phyloP scores from a whole-genome alignment of 352 stramenopile genomes.

The Peronospora destructor region DNA sequence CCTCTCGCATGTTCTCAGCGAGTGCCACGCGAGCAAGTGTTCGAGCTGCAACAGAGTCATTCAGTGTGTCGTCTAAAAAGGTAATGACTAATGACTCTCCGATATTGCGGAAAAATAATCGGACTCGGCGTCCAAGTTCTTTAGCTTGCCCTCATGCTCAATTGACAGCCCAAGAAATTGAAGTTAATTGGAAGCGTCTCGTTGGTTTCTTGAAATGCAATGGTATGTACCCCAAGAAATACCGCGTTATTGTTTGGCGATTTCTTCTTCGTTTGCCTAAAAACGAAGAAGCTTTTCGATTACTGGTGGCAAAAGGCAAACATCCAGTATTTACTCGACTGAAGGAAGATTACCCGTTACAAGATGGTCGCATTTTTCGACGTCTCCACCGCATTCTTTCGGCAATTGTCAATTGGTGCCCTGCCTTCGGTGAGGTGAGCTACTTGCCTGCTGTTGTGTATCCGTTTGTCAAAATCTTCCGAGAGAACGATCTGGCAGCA shows the following conservation, averaged over 20 bases:
- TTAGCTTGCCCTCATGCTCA: conserved; percentile 13
- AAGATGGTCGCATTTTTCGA: conserved; percentile 62
- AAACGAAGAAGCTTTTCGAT: conserved; percentile 73
- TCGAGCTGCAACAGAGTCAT: conserved; percentile 2
- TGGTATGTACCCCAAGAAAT: conserved; percentile 74
- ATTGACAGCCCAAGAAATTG: conserved; percentile 36
- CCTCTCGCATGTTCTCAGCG: conserved; percentile 4
- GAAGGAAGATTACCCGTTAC: conserved; percentile 71
- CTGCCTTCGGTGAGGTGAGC: conserved; percentile 79
- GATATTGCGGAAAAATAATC: conserved; percentile 11
- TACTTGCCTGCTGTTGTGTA: conserved; percentile 83
- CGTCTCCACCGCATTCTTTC: conserved; percentile 77
- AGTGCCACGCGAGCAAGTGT: conserved; percentile 13
- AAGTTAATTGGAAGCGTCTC: conserved; percentile 58
- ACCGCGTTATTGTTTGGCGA: conserved; percentile 77
- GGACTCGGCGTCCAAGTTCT: conserved; percentile 9
- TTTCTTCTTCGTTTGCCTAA: conserved; percentile 80
- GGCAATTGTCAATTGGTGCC: conserved; percentile 87
- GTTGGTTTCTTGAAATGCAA: conserved; percentile 58
- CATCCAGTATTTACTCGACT: conserved; percentile 66
- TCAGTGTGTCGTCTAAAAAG: conserved; percentile 11
- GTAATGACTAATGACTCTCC: conserved; percentile 1
- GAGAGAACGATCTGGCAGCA: conserved; percentile 80
- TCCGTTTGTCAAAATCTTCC: conserved; percentile 85
- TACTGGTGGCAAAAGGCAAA: conserved; percentile 66